These are phyloP conservation scores for Bacidia rubella DNA, from an alignment of 495 filamentous ascomycete species.

Conservation along the genomic window DNA sequence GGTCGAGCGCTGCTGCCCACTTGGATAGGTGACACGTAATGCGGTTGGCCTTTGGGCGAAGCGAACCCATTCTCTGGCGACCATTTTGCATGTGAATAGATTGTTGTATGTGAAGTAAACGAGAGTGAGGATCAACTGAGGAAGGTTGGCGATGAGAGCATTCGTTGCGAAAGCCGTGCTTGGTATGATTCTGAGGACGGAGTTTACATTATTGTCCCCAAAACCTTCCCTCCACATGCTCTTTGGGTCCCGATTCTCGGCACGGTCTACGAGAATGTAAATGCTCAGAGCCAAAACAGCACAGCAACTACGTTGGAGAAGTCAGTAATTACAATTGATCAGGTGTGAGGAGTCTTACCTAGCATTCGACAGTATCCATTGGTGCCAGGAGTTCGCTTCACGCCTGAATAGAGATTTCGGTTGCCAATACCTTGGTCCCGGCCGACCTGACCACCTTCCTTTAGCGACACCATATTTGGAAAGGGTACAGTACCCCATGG, in stretches of 20 bases:
- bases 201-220: not conserved
- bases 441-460: not conserved
- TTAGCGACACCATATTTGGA: not conserved
- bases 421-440: not conserved
- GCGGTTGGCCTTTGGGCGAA: conserved; percentile 13
- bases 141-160: conserved; percentile 27
- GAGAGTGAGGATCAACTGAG: conserved; percentile 29
- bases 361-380: not conserved
- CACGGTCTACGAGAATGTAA: not conserved
- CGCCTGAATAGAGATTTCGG: not conserved
- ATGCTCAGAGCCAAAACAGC: not conserved
- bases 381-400: not conserved
- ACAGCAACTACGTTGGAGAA: not conserved
- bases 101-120: conserved; percentile 27
- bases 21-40: not conserved
- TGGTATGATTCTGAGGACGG: not conserved
- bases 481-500: not conserved
- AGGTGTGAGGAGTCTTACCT: not conserved
- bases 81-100: conserved; percentile 26
- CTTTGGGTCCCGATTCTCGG: not conserved
- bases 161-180: conserved; percentile 1
- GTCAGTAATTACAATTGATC: too few relatives aligned
- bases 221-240: not conserved
- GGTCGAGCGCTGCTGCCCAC: not conserved
- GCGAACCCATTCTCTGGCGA: conserved; percentile 22